phyloP scores from a whole-genome alignment of 345 rosid genomes.

The Alliaria petiolata region DNA sequence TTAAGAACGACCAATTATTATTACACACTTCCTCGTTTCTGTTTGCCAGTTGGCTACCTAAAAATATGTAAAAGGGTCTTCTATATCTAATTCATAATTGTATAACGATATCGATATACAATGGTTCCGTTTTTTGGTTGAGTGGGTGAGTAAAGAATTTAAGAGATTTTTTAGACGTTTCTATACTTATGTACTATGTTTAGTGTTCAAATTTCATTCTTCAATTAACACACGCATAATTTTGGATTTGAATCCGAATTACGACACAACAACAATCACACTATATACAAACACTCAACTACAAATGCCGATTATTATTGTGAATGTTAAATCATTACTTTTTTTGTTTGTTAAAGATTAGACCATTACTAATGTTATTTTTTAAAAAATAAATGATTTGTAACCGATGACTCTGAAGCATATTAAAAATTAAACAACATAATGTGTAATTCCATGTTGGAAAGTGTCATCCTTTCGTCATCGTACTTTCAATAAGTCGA shows the following conservation, averaged over 20 bases:
- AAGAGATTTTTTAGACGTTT: neutral
- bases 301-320: neutral
- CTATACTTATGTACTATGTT: neutral
- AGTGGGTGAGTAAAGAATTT: neutral
- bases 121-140: neutral
- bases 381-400: neutral
- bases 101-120: neutral
- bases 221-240: neutral
- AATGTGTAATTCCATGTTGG: neutral
- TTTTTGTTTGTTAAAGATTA: too few species aligned
- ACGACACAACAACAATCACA: neutral
- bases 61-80: neutral
- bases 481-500: neutral
- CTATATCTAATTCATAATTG: neutral
- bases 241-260: neutral
- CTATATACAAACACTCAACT: neutral
- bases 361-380: neutral
- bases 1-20: neutral
- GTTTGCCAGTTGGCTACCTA: constrained; percentile 23
- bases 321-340: neutral
- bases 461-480: constrained; percentile 17
- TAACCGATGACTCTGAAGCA: neutral
- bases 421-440: neutral
- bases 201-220: neutral
- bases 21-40: constrained; percentile 23